Conservation (phyloP, 768 basidiomycete species). For the Chiua virens region DNA sequence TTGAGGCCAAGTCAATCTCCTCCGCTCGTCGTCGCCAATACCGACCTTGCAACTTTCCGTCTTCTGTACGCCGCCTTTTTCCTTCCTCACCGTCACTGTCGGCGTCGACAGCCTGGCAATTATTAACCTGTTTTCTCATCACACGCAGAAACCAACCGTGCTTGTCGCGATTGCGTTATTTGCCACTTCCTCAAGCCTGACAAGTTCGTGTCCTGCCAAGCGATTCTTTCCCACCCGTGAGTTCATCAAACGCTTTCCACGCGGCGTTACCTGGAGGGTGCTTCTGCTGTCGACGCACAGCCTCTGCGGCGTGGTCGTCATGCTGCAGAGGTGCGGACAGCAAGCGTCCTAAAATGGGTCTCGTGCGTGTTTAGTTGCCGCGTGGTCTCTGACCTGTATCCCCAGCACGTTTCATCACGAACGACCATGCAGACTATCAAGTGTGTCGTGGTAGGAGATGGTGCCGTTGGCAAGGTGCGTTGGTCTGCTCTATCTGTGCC, state of each 20-base stretch:
- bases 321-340: slow-evolving; percentile 20
- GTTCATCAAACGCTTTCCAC: slow-evolving; percentile 3
- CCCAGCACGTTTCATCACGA: slow-evolving; percentile 16
- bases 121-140: slow-evolving; percentile 23
- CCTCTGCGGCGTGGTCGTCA: slow-evolving; percentile 32
- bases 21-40: slow-evolving; percentile 30
- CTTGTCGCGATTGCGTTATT: slow-evolving; percentile 29
- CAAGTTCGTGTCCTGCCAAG: slow-evolving; percentile 20
- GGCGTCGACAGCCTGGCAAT: background rate
- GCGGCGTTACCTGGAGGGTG: slow-evolving; percentile 6
- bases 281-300: slow-evolving; percentile 21
- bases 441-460: slow-evolving; percentile 96
- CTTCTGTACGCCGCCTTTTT: slow-evolving; percentile 18
- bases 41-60: slow-evolving; percentile 22
- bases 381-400: slow-evolving; percentile 19
- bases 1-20: slow-evolving; percentile 28
- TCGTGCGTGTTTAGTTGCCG: slow-evolving; percentile 17
- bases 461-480: slow-evolving; percentile 96
- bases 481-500: slow-evolving; percentile 28
- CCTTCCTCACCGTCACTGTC: background rate
- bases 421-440: slow-evolving; percentile 94
- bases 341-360: slow-evolving; percentile 25
- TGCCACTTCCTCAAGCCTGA: slow-evolving; percentile 18
- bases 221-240: slow-evolving; percentile 22
- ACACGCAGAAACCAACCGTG: slow-evolving; percentile 24